Evolutionary conservation across 257 asterid species (phyloP).

Genomic region (Ehretia macrophylla): DNA sequence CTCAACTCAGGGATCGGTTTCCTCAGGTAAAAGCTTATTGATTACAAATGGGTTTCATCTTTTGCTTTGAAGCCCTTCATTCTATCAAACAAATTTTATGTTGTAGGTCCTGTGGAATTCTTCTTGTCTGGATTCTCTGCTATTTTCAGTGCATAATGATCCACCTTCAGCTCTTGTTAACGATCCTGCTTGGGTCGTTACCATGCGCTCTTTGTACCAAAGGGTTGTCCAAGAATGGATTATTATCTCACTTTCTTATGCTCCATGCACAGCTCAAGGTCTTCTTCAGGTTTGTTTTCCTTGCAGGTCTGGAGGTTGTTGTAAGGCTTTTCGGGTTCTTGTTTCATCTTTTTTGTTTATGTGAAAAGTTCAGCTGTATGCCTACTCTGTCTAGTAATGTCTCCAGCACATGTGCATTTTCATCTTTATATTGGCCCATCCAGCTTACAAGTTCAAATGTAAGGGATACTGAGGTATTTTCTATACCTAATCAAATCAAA

Average conservation of each 20-base stretch:
- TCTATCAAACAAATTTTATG: background rate
- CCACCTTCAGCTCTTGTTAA: conserved; percentile 83
- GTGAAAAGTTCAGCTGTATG: too few relatives aligned
- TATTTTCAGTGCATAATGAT: conserved; percentile 84
- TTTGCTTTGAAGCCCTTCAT: conserved; percentile 21
- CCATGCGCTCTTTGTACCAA: conserved; percentile 86
- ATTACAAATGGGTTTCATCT: conserved; percentile 10
- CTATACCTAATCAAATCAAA: too few relatives aligned
- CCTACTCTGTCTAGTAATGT: too few relatives aligned
- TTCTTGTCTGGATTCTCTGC: conserved; percentile 81
- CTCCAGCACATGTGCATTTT: too few relatives aligned
- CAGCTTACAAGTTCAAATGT: too few relatives aligned
- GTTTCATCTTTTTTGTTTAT: background rate
- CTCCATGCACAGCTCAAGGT: conserved; percentile 99
- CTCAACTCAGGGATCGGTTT: conserved; percentile 85
- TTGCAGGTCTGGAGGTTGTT: conserved; percentile 5
- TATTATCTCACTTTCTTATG: conserved; percentile 84
- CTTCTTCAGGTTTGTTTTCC: conserved; percentile 83
- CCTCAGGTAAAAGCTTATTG: conserved; percentile 65
- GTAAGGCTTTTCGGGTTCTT: conserved; percentile 12
- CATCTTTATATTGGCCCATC: too few relatives aligned
- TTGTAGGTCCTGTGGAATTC: conserved; percentile 91
- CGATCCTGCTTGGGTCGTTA: conserved; percentile 93
- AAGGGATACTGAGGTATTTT: too few relatives aligned
- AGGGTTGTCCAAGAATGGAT: conserved; percentile 94